These are phyloP conservation scores for Knoxia roxburghii DNA, from an alignment of 257 asterid genomes.

Conservation along the genomic window DNA sequence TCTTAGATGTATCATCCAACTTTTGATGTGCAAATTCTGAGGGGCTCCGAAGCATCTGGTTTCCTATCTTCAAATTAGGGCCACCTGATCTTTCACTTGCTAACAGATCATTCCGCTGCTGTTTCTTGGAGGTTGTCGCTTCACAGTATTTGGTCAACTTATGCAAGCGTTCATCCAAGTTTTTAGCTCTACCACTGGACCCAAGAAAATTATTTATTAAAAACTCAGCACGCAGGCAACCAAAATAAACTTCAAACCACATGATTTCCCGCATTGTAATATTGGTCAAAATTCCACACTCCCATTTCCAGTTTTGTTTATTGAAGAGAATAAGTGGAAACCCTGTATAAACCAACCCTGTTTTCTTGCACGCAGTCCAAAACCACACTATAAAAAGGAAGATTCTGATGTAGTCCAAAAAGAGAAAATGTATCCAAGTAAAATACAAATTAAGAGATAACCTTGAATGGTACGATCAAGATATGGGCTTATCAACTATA, in stretches of 20 bases:
- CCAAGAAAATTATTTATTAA: conserved; percentile 22
- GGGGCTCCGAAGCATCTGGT: conserved; percentile 64
- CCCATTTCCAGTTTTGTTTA: background rate
- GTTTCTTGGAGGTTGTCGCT: conserved; percentile 59
- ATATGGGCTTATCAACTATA: background rate
- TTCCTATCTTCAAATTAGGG: conserved; percentile 60
- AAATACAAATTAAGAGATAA: background rate
- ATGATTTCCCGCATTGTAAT: background rate
- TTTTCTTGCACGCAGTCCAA: background rate
- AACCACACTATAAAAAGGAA: background rate
- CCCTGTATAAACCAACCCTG: background rate
- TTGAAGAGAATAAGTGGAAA: background rate
- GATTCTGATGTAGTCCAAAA: background rate
- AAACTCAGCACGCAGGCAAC: background rate
- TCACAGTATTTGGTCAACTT: conserved; percentile 56
- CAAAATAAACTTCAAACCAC: no score
- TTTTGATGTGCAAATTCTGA: conserved; percentile 55
- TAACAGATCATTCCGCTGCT: conserved; percentile 60
- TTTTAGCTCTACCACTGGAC: conserved; percentile 75
- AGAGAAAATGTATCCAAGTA: background rate
- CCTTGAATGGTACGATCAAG: background rate
- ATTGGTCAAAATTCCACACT: background rate
- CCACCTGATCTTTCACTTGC: conserved; percentile 69
- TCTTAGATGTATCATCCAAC: conserved; percentile 78
- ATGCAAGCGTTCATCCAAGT: conserved; percentile 62